These are phyloP conservation scores for Cladosporium sphaerospermum DNA, from an alignment of 2,329 filamentous ascomycete species.

Conservation along the genomic window DNA sequence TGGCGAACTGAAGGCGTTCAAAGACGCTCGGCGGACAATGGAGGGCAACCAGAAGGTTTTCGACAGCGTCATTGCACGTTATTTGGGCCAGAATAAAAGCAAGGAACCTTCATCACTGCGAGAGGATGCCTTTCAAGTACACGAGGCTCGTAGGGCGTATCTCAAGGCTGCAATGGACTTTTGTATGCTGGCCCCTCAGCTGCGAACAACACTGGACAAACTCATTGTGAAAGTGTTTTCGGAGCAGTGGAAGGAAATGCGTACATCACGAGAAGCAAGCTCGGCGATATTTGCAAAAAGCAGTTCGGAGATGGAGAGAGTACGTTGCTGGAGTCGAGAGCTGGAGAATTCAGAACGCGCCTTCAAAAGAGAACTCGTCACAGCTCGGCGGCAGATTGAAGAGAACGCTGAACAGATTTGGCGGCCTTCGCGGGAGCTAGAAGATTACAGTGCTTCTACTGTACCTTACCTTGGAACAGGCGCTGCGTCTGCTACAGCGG, in stretches of 20 bases:
- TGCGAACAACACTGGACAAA: slow-evolving; percentile 78
- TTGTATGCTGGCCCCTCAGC: slow-evolving; percentile 77
- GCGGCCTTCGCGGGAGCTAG: slow-evolving; percentile 83
- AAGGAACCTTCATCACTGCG: slow-evolving; percentile 88
- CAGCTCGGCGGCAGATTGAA: slow-evolving; percentile 74
- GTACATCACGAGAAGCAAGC: slow-evolving; percentile 60
- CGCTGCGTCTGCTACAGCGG: slow-evolving; percentile 49
- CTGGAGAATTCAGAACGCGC: slow-evolving; percentile 84
- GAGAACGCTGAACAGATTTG: slow-evolving; percentile 63
- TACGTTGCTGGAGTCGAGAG: slow-evolving; percentile 87
- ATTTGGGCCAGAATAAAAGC: slow-evolving; percentile 77
- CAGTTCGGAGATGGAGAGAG: slow-evolving; percentile 77
- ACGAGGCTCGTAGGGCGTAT: slow-evolving; percentile 86
- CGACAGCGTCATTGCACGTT: slow-evolving; percentile 74
- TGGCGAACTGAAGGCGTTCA: slow-evolving; percentile 77
- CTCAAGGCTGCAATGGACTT: slow-evolving; percentile 91
- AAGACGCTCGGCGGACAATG: slow-evolving; percentile 69
- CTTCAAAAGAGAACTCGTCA: slow-evolving; percentile 74
- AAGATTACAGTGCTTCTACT: slow-evolving; percentile 85
- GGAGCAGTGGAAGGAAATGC: slow-evolving; percentile 86
- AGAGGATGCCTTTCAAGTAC: slow-evolving; percentile 92
- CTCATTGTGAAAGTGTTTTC: slow-evolving; percentile 76
- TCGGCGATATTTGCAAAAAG: slow-evolving; percentile 58
- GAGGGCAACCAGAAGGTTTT: slow-evolving; percentile 79
- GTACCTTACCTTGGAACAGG: slow-evolving; percentile 76